Evolutionary conservation across 345 rosid species (phyloP).

Genomic region (Salix suchowensis): DNA sequence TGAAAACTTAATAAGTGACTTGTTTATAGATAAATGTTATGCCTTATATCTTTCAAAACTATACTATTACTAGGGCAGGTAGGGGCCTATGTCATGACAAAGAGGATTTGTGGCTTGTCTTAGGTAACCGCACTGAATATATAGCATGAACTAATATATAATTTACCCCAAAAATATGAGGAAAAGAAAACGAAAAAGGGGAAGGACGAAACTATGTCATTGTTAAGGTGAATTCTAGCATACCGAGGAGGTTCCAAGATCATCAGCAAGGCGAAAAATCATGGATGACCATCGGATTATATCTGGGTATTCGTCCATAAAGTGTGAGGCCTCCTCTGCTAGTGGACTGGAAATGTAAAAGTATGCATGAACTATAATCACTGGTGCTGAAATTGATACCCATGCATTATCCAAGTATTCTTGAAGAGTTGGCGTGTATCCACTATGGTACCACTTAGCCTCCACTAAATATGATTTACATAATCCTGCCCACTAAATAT

Average conservation of each 20-base stretch:
- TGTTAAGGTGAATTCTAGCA: background rate
- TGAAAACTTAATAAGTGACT: no score
- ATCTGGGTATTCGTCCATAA: constrained; percentile 4
- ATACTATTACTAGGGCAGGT: no score
- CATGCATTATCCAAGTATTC: constrained; percentile 43
- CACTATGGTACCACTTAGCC: constrained; percentile 38
- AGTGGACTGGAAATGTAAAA: constrained; percentile 10
- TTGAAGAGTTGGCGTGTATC: constrained; percentile 29
- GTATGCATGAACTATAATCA: constrained; percentile 23
- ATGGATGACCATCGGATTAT: constrained; percentile 26
- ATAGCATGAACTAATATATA: no score
- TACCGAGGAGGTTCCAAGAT: no score
- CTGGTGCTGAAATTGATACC: constrained; percentile 30
- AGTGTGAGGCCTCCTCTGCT: constrained; percentile 11
- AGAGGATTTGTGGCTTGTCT: constrained; percentile 6
- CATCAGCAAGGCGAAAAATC: no score
- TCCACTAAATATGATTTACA: constrained; percentile 36
- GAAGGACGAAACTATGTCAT: background rate
- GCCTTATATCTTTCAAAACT: no score
- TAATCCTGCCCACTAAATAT: constrained; percentile 1
- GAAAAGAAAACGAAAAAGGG: no score
- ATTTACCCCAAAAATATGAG: no score
- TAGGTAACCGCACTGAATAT: no score
- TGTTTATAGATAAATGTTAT: no score
- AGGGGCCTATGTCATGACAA: no score